phyloP scores from a whole-genome alignment of 2,329 filamentous ascomycete genomes.

The Cladosporium austrohemisphaericum region DNA sequence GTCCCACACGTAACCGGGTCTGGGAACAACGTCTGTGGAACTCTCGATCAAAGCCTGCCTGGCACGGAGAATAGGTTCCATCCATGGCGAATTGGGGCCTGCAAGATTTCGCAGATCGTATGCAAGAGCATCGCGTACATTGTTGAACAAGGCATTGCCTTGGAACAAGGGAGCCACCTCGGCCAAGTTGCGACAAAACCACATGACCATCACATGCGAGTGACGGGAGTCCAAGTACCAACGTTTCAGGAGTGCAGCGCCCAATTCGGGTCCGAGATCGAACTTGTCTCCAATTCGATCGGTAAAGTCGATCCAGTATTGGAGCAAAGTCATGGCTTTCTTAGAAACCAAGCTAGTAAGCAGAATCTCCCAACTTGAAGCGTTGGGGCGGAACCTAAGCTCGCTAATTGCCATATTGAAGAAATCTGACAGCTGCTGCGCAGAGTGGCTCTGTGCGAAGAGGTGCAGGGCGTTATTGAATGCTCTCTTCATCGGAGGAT shows the following conservation, averaged over 20 bases:
- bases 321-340: constrained; percentile 20
- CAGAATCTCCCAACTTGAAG: constrained; percentile 24
- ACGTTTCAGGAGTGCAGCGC: constrained; percentile 21
- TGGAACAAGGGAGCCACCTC: constrained; percentile 19
- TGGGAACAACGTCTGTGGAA: background rate
- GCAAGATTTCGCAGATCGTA: constrained; percentile 26
- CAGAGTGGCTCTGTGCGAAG: constrained; percentile 20
- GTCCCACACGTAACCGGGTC: constrained; percentile 16
- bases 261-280: constrained; percentile 20
- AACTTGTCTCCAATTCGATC: constrained; percentile 17
- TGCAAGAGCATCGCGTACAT: constrained; percentile 25
- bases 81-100: constrained; percentile 11
- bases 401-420: constrained; percentile 22
- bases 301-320: constrained; percentile 25
- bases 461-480: constrained; percentile 23
- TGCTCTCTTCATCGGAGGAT: constrained; percentile 2
- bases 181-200: constrained; percentile 24
- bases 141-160: constrained; percentile 16
- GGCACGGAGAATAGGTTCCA: constrained; percentile 5
- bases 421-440: constrained; percentile 27
- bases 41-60: background rate
- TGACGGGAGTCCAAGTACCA: constrained; percentile 28
- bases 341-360: constrained; percentile 23
- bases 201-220: constrained; percentile 27
- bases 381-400: constrained; percentile 24